A percentile compares a stretch with the other conserved stretches of the same genome.
Evolutionary conservation across 1,284 basidiomycete genomes (phyloP).

Genomic region (Abortiporus biennis): DNA sequence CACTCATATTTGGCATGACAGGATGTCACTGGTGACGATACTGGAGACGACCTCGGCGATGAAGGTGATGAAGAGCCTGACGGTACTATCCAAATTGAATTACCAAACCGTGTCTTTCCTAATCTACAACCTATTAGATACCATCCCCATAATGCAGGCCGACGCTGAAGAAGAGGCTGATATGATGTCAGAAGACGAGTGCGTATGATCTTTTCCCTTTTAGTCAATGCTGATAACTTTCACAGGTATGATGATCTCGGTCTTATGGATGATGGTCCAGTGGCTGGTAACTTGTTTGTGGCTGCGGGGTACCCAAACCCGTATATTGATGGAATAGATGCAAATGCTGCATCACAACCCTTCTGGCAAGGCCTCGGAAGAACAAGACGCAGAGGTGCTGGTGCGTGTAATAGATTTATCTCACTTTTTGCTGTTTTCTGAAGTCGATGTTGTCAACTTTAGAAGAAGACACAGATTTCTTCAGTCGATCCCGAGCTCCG

Average conservation of each 20-base stretch:
- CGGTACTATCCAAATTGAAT: conserved; percentile 27
- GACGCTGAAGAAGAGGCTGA: conserved; percentile 60
- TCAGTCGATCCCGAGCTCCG: conserved; percentile 52
- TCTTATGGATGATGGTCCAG: conserved; percentile 33
- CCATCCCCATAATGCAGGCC: conserved; percentile 14
- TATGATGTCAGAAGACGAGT: conserved; percentile 66
- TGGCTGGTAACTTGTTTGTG: conserved; percentile 45
- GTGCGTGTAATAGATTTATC: conserved; percentile 45
- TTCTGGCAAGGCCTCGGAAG: not conserved
- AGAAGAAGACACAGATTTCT: conserved; percentile 54
- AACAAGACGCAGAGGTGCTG: conserved; percentile 15
- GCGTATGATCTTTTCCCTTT: conserved; percentile 38
- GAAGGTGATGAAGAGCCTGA: conserved; percentile 38
- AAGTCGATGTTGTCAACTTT: conserved; percentile 18
- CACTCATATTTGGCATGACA: conserved; percentile 6
- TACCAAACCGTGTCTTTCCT: not conserved
- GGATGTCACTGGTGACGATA: conserved; percentile 36
- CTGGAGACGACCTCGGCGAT: conserved; percentile 34
- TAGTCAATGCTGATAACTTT: conserved; percentile 2
- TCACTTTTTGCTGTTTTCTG: conserved; percentile 11
- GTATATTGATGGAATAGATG: not conserved
- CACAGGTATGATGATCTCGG: conserved; percentile 46
- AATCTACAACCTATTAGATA: conserved; percentile 4
- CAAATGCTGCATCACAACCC: conserved; percentile 42
- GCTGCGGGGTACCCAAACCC: conserved; percentile 43